A percentile compares a stretch with the other conserved stretches of the same genome.
phyloP scores from a whole-genome alignment of 495 filamentous ascomycete genomes.

The Xylaria flabelliformis region DNA sequence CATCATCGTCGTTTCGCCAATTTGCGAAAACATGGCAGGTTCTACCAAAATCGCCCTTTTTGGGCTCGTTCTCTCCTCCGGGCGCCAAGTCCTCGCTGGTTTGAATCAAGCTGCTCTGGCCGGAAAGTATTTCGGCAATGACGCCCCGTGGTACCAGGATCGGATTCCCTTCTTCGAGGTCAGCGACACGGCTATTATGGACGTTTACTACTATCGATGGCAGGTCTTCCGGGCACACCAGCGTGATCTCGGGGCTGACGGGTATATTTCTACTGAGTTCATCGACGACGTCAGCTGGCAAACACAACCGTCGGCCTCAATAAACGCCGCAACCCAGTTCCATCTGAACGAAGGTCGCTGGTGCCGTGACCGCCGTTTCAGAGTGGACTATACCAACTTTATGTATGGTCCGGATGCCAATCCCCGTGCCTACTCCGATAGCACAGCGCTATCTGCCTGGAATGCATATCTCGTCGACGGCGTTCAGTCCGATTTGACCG shows the following conservation, averaged over 20 bases:
- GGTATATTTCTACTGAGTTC: slow-evolving; percentile 44
- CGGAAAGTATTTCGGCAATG: slow-evolving; percentile 21
- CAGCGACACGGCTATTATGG: slow-evolving; percentile 30
- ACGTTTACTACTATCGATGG: slow-evolving; percentile 48
- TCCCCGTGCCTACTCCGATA: slow-evolving; percentile 37
- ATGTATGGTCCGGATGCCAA: slow-evolving; percentile 28
- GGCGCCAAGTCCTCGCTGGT: neutral
- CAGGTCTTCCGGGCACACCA: slow-evolving; percentile 43
- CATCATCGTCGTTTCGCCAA: neutral
- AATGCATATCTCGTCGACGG: slow-evolving; percentile 43
- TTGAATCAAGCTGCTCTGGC: slow-evolving; percentile 5
- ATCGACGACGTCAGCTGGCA: slow-evolving; percentile 41
- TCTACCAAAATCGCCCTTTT: slow-evolving; percentile 1
- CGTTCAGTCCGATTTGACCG: slow-evolving; percentile 29
- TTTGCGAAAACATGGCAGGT: neutral
- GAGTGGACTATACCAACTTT: slow-evolving; percentile 37
- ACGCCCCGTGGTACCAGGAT: slow-evolving; percentile 24
- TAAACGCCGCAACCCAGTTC: slow-evolving; percentile 39
- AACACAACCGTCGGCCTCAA: slow-evolving; percentile 32
- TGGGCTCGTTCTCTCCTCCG: neutral
- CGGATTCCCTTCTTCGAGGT: slow-evolving; percentile 27
- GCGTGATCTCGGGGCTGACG: slow-evolving; percentile 39
- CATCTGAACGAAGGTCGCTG: slow-evolving; percentile 44
- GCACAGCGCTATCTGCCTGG: slow-evolving; percentile 39
- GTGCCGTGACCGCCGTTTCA: slow-evolving; percentile 44